Base-by-base conservation (phyloP, 345 rosid genomes). In the Syzygium aromaticum region DNA sequence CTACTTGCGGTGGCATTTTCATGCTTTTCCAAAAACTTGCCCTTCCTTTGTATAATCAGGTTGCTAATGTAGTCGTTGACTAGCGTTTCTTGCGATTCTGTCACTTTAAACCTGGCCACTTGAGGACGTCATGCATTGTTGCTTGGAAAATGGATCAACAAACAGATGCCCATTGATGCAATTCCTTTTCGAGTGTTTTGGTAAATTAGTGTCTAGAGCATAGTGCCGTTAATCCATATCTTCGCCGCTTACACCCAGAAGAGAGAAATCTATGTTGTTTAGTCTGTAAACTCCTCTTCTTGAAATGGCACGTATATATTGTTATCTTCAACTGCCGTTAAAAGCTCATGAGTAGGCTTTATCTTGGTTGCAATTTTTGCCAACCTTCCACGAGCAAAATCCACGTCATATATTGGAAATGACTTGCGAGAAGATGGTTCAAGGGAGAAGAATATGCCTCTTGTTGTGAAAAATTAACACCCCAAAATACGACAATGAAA, bases 11-110 rank as follows among this genome's bases (percentile, higher is more conserved):
- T 4, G 73, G 17, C 54, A 52, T 52, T 52, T 52, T 52, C 54
- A 52, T 52, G 33, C 38, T 0, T 8, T 1, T 61, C 0, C 73
- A 0, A 61, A n/a, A 61, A n/a, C n/a, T 61, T 0, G 73, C 73
- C 73, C 28, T 61, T 61, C 9, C 73, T 3, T n/a, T 61, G 73
- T 61, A n/a, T 30, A 30, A n/a, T 61, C 38, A 0, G 9, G 5
- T 61, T 61, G 73, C 73, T 61, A 61, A n/a, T 61, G 73, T n/a
- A 19, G 73, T 61, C 73, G n/a, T n/a, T 33, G n/a, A 61, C 1
- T 61, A 61, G 9, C 1, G 33, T 61, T 61, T 61, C 73, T 61
- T 61, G 38, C 73, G 33, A n/a, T 61, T 61, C 73, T n/a, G 73
- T 61, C 17, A n/a, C 73, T 61, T n/a, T 1, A 61, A n/a, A 61